Percentiles rank a stretch among this genome's conserved stretches.
These are phyloP conservation scores for Favolaschia claudopus DNA, from an alignment of 768 basidiomycete species.

Conservation along the genomic window DNA sequence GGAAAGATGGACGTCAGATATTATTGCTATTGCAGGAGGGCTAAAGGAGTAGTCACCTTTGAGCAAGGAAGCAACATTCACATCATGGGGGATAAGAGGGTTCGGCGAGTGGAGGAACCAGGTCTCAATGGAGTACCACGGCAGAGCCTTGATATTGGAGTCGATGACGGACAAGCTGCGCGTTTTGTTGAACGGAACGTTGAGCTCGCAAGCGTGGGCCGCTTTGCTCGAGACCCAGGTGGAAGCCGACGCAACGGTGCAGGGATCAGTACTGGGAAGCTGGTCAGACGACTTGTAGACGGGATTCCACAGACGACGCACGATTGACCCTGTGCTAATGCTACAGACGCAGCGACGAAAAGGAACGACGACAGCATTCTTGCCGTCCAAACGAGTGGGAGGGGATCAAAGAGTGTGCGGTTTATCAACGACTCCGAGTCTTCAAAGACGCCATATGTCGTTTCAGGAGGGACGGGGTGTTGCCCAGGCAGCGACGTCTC, in stretches of 20 bases:
- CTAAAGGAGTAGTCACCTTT: neutral
- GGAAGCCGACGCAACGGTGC: conserved; percentile 17
- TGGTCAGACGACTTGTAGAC: neutral
- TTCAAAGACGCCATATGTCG: no score
- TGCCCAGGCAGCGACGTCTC: no score
- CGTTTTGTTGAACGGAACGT: conserved; percentile 27
- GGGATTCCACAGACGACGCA: no score
- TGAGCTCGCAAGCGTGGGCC: conserved; percentile 28
- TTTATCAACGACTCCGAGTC: no score
- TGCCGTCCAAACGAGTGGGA: no score
- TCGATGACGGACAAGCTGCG: conserved; percentile 24
- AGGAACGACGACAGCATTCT: conserved; percentile 13
- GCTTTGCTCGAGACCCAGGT: conserved; percentile 20
- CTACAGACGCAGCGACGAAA: conserved; percentile 9
- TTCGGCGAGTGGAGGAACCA: conserved; percentile 27
- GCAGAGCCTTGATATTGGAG: conserved; percentile 24
- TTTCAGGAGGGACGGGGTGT: no score
- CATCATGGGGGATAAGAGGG: conserved; percentile 29
- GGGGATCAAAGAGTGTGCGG: no score
- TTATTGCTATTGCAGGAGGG: no score
- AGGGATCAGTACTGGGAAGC: conserved; percentile 6
- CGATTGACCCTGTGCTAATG: neutral
- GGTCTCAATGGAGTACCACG: conserved; percentile 23
- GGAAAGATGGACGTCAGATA: neutral
- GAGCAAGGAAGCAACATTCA: conserved; percentile 29